Percentiles rank a stretch among this genome's conserved stretches.
These are phyloP conservation scores for Ascochyta lentis DNA, from an alignment of 2,329 filamentous ascomycete genomes.

Conservation along the genomic window DNA sequence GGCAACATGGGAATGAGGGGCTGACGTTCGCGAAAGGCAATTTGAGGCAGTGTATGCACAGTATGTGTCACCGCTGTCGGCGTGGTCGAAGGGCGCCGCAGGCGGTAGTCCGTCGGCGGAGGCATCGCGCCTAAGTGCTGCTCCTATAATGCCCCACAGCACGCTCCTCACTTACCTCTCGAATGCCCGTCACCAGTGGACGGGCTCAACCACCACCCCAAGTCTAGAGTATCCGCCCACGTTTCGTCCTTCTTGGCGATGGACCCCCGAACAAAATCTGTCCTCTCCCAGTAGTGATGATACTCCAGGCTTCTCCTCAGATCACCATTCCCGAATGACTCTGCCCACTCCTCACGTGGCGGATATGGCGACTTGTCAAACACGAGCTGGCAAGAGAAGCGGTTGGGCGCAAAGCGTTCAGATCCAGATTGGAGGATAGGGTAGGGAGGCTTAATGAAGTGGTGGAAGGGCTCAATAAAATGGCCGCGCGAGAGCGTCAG, in stretches of 20 bases:
- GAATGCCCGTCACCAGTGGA: too few relatives aligned
- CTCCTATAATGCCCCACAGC: too few relatives aligned
- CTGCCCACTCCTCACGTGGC: constrained; percentile 13
- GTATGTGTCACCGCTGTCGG: too few relatives aligned
- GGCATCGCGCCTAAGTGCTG: too few relatives aligned
- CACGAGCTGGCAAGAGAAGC: constrained; percentile 3
- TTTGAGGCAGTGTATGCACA: too few relatives aligned
- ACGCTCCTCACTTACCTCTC: too few relatives aligned
- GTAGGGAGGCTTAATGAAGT: constrained; percentile 1
- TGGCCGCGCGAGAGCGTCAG: constrained; percentile 12
- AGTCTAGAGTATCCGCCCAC: constrained; percentile 14
- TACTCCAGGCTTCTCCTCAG: neutral
- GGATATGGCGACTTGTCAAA: constrained; percentile 18
- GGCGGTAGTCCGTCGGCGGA: too few relatives aligned
- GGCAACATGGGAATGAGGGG: too few relatives aligned
- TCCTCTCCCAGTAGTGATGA: constrained; percentile 8
- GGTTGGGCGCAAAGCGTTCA: constrained; percentile 4
- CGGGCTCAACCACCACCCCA: constrained; percentile 17
- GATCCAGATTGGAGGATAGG: constrained; percentile 5
- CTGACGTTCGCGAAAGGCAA: too few relatives aligned
- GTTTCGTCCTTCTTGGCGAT: constrained; percentile 6
- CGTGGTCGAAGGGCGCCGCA: too few relatives aligned
- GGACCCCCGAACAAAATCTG: neutral
- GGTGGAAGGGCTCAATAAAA: constrained; percentile 17
- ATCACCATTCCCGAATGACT: neutral